Base-by-base conservation (phyloP, 805 yeast species). In the Sugiyamaella qingdaonensis region DNA sequence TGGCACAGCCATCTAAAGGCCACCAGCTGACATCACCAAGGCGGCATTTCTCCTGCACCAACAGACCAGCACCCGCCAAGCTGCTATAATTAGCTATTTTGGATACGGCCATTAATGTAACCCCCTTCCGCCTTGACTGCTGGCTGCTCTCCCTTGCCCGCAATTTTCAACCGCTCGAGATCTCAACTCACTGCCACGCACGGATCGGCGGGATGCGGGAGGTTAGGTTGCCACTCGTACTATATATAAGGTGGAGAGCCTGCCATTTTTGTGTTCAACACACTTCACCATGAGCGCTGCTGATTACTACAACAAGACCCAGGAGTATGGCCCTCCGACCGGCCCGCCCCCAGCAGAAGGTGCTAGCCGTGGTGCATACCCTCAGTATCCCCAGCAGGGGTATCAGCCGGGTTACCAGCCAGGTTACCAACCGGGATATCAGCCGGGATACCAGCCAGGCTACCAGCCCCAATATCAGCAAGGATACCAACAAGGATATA, bases 401-500 rank as follows among this genome's bases (percentile, higher is more conserved):
- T 33, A 27, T 21, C 53, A 51, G 39, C 43, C 18, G 21, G 27
- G 19, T 13, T 21, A 45, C 34, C 49, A 29, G 18, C 33, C 32
- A 8, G 46, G 46, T 10, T 45, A 46, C 27, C 50, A 21, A 27
- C 60, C 52, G 48, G 57, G 56, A 5, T 53, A 55, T 34, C 48
- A 45, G 33, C 54, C 46, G 10, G 34, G 45, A 14, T 49, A 39
- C 41, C 56, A 55, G 42, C 53, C 49, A 43, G 52, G 48, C 29
- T 49, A 49, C 36, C 29, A 32, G 29, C 32, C 32, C 3, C 21
- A 27, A 2, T 39, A 39, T 18, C 57, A 50, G n/a, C 47, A 48
- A 7, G 56, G 54, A 31, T 51, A 54, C 39, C 49, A 48, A 8
- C 52, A 50, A 13, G 53, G 54, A 39, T 50, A 51, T 31, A 53